Evolutionary conservation across 2,329 filamentous ascomycete genomes (phyloP).

Genomic region (Colletotrichum eremochloae): DNA sequence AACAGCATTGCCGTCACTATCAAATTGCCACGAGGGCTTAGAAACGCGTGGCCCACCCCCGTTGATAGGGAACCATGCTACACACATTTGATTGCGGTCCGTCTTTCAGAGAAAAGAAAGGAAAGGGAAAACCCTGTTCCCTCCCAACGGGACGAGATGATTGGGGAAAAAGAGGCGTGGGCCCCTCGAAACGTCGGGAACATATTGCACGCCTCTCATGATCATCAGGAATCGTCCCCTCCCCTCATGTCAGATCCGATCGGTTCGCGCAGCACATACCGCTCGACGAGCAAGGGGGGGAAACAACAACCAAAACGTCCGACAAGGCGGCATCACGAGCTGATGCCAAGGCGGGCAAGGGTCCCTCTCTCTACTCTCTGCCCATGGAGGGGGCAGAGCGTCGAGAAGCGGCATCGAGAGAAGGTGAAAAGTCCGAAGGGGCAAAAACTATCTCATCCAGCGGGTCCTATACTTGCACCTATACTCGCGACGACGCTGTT

Average conservation of each 20-base stretch:
- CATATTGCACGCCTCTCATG: slow-evolving; percentile 2
- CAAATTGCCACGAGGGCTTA: slow-evolving; percentile 34
- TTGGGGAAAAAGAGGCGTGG: slow-evolving; percentile 5
- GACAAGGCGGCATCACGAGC: slow-evolving; percentile 16
- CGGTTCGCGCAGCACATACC: slow-evolving; percentile 26
- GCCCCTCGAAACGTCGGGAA: slow-evolving; percentile 5
- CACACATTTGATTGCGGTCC: slow-evolving; percentile 3
- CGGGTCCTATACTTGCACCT: neutral
- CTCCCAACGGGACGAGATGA: slow-evolving; percentile 7
- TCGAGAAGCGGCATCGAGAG: neutral
- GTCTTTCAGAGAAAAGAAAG: neutral
- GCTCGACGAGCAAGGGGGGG: slow-evolving; percentile 14
- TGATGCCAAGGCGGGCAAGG: slow-evolving; percentile 2
- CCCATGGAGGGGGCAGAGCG: neutral
- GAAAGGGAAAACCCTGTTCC: neutral
- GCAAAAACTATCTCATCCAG: slow-evolving; percentile 12
- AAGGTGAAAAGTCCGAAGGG: neutral
- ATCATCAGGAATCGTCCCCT: slow-evolving; percentile 25
- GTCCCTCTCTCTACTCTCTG: no score
- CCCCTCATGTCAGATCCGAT: neutral
- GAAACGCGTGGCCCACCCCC: slow-evolving; percentile 7
- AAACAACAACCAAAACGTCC: slow-evolving; percentile 22
- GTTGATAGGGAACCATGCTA: neutral
- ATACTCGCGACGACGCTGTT: slow-evolving; percentile 34
- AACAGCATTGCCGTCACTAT: neutral